Percentiles rank a stretch among this genome's conserved stretches.
Conservation (phyloP, 768 basidiomycete genomes). For the Lactarius psammicola region DNA sequence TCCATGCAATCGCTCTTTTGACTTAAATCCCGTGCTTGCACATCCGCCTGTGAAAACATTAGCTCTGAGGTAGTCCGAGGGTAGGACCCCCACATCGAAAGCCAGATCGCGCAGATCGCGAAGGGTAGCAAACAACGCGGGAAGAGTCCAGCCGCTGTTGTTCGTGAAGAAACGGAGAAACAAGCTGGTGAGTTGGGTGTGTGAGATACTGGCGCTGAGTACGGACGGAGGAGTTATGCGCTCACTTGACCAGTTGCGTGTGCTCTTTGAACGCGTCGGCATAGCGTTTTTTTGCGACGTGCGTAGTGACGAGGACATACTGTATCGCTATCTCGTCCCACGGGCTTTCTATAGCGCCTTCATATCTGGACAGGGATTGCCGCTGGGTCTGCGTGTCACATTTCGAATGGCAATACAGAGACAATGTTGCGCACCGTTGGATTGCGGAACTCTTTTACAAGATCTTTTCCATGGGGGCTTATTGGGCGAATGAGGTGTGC, state of each 20-base stretch:
- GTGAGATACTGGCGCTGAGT: background rate
- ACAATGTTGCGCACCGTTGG: conserved; percentile 41
- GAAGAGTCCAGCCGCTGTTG: conserved; percentile 85
- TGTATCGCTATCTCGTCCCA: conserved; percentile 88
- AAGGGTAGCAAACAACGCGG: conserved; percentile 76
- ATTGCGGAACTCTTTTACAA: conserved; percentile 70
- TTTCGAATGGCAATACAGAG: background rate
- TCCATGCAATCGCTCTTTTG: conserved; percentile 73
- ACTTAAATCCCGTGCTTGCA: conserved; percentile 41
- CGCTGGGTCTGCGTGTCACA: conserved; percentile 26
- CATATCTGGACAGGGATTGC: conserved; percentile 44
- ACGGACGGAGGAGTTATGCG: conserved; percentile 25
- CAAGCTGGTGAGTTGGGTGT: conserved; percentile 42
- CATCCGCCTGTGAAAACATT: conserved; percentile 21
- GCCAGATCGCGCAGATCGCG: conserved; percentile 83
- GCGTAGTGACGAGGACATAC: conserved; percentile 72
- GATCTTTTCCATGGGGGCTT: conserved; percentile 71
- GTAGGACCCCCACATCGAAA: conserved; percentile 57
- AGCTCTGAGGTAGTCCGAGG: background rate
- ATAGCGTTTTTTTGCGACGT: conserved; percentile 63
- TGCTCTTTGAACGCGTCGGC: conserved; percentile 82
- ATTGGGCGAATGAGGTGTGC: conserved; percentile 76
- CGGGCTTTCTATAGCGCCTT: conserved; percentile 64
- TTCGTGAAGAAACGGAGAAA: conserved; percentile 79
- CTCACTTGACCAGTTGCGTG: conserved; percentile 71